Evolutionary conservation across 2,329 filamentous ascomycete species (phyloP).

Genomic region (Escovopsis sp.): DNA sequence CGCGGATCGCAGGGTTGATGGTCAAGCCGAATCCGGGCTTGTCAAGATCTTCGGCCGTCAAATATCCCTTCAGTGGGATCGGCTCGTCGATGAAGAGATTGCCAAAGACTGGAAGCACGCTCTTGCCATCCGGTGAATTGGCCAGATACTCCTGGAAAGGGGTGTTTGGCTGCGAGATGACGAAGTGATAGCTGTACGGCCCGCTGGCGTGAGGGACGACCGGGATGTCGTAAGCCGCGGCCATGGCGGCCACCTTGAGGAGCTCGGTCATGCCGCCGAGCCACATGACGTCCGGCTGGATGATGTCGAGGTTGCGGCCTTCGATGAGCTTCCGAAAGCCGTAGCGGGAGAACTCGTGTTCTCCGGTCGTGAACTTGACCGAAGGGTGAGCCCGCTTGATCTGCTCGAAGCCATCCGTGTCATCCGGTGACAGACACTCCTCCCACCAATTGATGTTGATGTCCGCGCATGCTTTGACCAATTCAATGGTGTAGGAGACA

Average conservation of each 20-base stretch:
- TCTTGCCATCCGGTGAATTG: slow-evolving; percentile 83
- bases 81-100: slow-evolving; percentile 85
- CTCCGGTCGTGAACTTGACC: slow-evolving; percentile 87
- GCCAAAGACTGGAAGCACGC: slow-evolving; percentile 81
- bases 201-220: slow-evolving; percentile 92
- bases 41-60: slow-evolving; percentile 67
- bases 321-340: slow-evolving; percentile 92
- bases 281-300: slow-evolving; percentile 97
- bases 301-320: slow-evolving; percentile 80
- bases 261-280: slow-evolving; percentile 85
- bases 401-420: slow-evolving; percentile 78
- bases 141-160: slow-evolving; percentile 95
- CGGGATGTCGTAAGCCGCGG: slow-evolving; percentile 83
- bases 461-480: slow-evolving; percentile 69
- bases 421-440: slow-evolving; percentile 81
- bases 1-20: slow-evolving; percentile 58
- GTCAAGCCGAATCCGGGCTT: slow-evolving; percentile 85
- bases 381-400: slow-evolving; percentile 84
- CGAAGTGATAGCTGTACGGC: slow-evolving; percentile 92
- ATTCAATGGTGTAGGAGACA: slow-evolving; percentile 81
- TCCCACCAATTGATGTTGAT: slow-evolving; percentile 96
- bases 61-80: slow-evolving; percentile 68
- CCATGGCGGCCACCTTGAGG: slow-evolving; percentile 77
- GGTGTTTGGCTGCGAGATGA: slow-evolving; percentile 81
- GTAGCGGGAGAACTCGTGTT: slow-evolving; percentile 90